Conservation (phyloP, 177 flowering plant genomes). For the Vitis hybrid region DNA sequence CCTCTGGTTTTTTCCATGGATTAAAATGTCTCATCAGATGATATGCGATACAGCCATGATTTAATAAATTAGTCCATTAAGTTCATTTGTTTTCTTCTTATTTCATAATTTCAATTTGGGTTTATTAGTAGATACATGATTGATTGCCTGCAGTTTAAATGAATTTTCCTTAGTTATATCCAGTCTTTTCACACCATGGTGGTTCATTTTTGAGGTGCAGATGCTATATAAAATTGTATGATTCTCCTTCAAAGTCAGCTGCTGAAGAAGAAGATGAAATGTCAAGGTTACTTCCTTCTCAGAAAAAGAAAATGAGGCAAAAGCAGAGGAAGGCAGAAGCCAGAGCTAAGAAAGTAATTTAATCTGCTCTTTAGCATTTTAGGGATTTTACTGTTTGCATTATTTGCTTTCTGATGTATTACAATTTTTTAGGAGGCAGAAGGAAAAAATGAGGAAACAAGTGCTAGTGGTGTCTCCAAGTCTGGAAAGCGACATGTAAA, state of each 20-base stretch:
- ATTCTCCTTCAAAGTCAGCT: slow-evolving; percentile 85
- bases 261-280: slow-evolving; percentile 84
- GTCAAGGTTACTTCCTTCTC: slow-evolving; percentile 83
- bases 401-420: slow-evolving; percentile 10
- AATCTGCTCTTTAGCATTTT: neutral
- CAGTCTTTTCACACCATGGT: neutral
- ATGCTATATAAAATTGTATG: slow-evolving; percentile 86
- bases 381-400: neutral
- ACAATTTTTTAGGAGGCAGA: slow-evolving; percentile 72
- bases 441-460: slow-evolving; percentile 78
- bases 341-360: slow-evolving; percentile 86
- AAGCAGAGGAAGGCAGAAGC: slow-evolving; percentile 96
- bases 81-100: slow-evolving; percentile 1
- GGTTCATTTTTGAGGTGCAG: slow-evolving; percentile 41
- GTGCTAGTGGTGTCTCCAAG: slow-evolving; percentile 53
- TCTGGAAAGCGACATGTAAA: slow-evolving; percentile 76
- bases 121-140: neutral
- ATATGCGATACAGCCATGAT: too few species aligned
- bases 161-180: neutral
- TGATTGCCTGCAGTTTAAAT: neutral
- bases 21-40: too few species aligned
- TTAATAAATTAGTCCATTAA: neutral
- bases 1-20: too few species aligned
- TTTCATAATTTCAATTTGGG: neutral
- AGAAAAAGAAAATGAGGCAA: slow-evolving; percentile 92